Evolutionary conservation across 2,329 filamentous ascomycete genomes (phyloP), one percentile per base, ranked within the genome.

Genomic region (Teratosphaeria gauchensis): DNA sequence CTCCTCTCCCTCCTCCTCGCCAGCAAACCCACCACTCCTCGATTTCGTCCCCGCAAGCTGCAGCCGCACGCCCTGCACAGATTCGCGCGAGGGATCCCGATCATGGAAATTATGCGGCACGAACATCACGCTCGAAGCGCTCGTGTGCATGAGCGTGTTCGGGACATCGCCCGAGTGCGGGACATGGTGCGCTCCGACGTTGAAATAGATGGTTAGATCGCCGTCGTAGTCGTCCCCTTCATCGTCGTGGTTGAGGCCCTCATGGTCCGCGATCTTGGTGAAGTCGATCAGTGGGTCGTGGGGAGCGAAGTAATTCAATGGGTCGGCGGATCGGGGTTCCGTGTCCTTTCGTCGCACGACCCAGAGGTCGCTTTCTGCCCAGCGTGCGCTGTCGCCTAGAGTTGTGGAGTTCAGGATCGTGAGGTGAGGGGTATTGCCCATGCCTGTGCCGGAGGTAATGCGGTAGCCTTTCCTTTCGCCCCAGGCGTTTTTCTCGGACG

Each of bases 231-330:
- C 55, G 1, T 48, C 53, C 35, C 63, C 58, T 58, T 59, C 24
- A 58, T 74, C 73, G 60, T 74, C 70, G 53, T 74, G 72, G 28
- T 75, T 77, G 58, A 61, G 66, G 66, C 65, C 79, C 63, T 81
- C 78, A 16, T 68, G 73, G 61, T 82, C 68, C 38, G 80, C 76
- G 66, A 82, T 82, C 31, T 75, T 73, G 48, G 68, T 67, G 62
- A 84, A 83, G 63, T 82, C 72, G 21, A 83, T 69, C 3, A 78
- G 71, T 4, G 82, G 82, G 56, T 82, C 74, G 2, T 72, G 46
- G 0, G 74, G 70, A 32, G 78, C 73, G 62, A 77, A 74, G 54
- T 69, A 74, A 63, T 82, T 81, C 58, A 75, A 72, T 0, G 77
- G 69, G 42, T 81, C 74, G 0, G 77, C 75, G 38, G 71, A 70